Evolutionary conservation across 2,329 filamentous ascomycete genomes (phyloP), one percentile per base, ranked within the genome.

Genomic region (Tolypocladium guangdongense): DNA sequence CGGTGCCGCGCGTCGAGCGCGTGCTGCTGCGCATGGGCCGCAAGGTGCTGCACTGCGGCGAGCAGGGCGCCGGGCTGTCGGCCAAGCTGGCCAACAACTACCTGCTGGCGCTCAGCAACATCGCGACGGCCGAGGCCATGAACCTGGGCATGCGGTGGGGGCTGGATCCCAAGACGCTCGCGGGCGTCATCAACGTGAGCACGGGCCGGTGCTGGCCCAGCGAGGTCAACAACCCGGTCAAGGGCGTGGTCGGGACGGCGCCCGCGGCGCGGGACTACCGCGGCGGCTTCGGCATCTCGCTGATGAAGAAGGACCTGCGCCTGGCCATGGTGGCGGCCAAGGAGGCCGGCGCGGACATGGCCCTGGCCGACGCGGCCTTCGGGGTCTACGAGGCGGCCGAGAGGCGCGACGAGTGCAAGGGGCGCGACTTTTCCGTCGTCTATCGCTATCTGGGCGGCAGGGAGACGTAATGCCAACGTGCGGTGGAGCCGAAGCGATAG

Each of bases 51-150:
- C 90, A 95, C 67, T 87, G 95, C 62, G 93, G 93, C 4, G 77
- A 77, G 0, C 90, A 95, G 60, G 91, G 90, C 12, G 82, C 88
- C 2, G 93, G 93, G 0, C 78, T 99, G 1, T 88, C 90, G 12
- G 93, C 88, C 39, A 99, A 99, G 73, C 78, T 99, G 35, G 91
- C 92, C 52, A 99, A 99, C 74, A 99, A 99, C 71, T 99, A 99
- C 68, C 81, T 97, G 32, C 77, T 99, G 4, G 92, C 91, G 4
- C 83, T 97, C 61, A 95, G 90, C 75, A 99, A 99, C 71, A 90
- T 85, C 54, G 82, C 80, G 5, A 82, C 81, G 2, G 80, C 81
- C 5, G 82, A 85, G 66, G 81, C 82, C 22, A 84, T 85, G 81
- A 81, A 83, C 61, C 68, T 85, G 24, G 82, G 82, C n/a, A 75